Evolutionary conservation across 192 early-diverging fungal species (phyloP).

Genomic region (Cladochytrium replicatum): DNA sequence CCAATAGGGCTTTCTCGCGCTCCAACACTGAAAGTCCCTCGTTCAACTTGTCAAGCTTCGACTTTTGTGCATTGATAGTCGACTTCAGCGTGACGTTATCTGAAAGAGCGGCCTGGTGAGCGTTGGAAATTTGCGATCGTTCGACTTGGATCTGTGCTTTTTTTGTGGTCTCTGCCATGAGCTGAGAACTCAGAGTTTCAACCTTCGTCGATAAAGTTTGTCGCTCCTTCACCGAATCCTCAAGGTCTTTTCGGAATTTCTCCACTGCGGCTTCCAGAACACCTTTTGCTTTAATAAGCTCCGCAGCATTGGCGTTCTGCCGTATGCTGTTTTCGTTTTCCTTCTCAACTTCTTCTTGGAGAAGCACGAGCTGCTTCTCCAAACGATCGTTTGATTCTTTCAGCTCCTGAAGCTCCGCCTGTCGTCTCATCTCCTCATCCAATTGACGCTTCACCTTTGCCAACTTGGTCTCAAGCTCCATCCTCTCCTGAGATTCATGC

Average conservation of each 20-base stretch:
- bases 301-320: neutral
- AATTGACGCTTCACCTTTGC: conserved; percentile 10
- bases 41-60: neutral
- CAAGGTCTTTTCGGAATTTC: neutral
- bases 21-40: conserved; percentile 3
- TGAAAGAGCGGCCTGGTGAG: too few species aligned
- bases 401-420: conserved; percentile 5
- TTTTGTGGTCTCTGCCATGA: too few species aligned
- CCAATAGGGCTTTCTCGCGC: conserved; percentile 5
- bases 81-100: neutral
- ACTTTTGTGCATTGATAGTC: neutral
- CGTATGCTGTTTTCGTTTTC: neutral
- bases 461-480: conserved; percentile 12
- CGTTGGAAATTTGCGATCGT: too few species aligned
- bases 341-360: neutral
- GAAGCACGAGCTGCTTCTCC: neutral
- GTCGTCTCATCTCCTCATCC: conserved; percentile 3
- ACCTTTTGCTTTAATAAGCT: conserved; percentile 10
- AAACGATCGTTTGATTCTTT: neutral
- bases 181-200: too few species aligned
- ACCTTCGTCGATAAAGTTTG: too few species aligned
- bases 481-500: conserved; percentile 6
- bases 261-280: conserved; percentile 4
- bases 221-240: neutral
- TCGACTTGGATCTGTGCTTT: too few species aligned